These are phyloP conservation scores for Geranomyces michiganensis DNA, from an alignment of 192 early-diverging fungal species.

Conservation along the genomic window DNA sequence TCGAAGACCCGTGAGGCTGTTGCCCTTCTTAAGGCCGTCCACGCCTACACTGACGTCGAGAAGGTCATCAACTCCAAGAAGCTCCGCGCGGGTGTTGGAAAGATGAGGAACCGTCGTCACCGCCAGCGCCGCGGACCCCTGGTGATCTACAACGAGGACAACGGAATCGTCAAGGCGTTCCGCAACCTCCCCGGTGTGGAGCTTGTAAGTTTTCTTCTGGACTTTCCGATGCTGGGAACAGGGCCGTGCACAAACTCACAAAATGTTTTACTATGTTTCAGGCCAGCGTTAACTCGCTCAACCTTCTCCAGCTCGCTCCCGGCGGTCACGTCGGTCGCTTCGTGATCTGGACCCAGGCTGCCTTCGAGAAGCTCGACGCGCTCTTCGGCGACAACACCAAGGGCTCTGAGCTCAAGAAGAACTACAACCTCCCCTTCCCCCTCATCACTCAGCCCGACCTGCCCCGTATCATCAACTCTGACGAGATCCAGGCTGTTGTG, in stretches of 20 bases:
- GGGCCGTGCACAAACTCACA: background rate
- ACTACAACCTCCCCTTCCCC: constrained; percentile 83
- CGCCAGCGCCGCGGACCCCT: constrained; percentile 95
- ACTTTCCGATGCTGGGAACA: too few relatives aligned
- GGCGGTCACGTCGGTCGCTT: constrained; percentile 99
- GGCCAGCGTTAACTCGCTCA: constrained; percentile 80
- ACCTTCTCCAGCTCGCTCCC: constrained; percentile 97
- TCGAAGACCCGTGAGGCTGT: constrained; percentile 94
- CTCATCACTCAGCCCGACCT: constrained; percentile 95
- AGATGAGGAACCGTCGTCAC: constrained; percentile 96
- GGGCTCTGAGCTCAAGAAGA: constrained; percentile 83
- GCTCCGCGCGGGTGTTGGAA: constrained; percentile 95
- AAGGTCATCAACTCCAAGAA: constrained; percentile 95
- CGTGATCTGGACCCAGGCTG: constrained; percentile 96
- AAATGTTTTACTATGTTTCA: constrained; percentile 1
- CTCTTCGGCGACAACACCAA: constrained; percentile 88
- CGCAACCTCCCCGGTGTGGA: constrained; percentile 99
- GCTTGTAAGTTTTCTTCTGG: constrained; percentile 57
- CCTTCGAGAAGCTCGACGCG: constrained; percentile 89
- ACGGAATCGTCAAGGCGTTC: constrained; percentile 93
- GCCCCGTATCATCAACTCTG: constrained; percentile 92
- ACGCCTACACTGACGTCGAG: constrained; percentile 93
- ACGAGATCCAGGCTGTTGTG: constrained; percentile 94
- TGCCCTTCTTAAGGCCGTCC: constrained; percentile 82
- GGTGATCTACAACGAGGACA: constrained; percentile 92